Evolutionary conservation across 106 monocot genomes (phyloP).

Genomic region (Acanthochlamys bracteata): DNA sequence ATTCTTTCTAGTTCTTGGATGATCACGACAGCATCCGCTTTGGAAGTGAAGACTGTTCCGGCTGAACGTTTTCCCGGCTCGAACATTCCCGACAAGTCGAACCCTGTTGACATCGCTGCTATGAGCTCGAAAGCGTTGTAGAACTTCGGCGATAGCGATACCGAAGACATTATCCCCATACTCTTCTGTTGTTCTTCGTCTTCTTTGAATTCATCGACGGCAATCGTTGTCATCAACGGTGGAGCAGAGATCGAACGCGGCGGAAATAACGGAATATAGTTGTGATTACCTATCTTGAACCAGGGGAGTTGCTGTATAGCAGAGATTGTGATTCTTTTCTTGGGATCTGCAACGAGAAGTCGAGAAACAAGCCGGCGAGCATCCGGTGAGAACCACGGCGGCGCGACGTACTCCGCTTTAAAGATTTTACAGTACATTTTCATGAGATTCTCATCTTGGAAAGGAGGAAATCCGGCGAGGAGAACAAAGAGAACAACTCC

Average conservation of each 20-base stretch:
- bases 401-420: slow-evolving; percentile 35
- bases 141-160: slow-evolving; percentile 16
- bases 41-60: slow-evolving; percentile 53
- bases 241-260: neutral
- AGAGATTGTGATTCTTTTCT: slow-evolving; percentile 17
- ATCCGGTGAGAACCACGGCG: slow-evolving; percentile 41
- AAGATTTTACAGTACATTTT: slow-evolving; percentile 21
- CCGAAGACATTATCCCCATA: neutral
- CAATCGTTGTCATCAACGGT: neutral
- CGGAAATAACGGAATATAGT: neutral
- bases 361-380: slow-evolving; percentile 28
- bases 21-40: slow-evolving; percentile 30
- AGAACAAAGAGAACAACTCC: slow-evolving; percentile 21
- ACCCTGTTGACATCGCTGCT: slow-evolving; percentile 39
- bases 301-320: slow-evolving; percentile 22
- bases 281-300: slow-evolving; percentile 31
- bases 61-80: slow-evolving; percentile 4
- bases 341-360: slow-evolving; percentile 46
- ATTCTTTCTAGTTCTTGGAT: slow-evolving; percentile 38
- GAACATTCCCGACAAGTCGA: slow-evolving; percentile 47
- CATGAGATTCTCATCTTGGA: slow-evolving; percentile 22
- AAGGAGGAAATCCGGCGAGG: slow-evolving; percentile 18
- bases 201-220: no score
- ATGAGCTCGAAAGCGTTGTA: slow-evolving; percentile 54
- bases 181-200: no score